Evolutionary conservation across 164 flowering plant species (phyloP).

Genomic region (Macadamia tetraphylla): DNA sequence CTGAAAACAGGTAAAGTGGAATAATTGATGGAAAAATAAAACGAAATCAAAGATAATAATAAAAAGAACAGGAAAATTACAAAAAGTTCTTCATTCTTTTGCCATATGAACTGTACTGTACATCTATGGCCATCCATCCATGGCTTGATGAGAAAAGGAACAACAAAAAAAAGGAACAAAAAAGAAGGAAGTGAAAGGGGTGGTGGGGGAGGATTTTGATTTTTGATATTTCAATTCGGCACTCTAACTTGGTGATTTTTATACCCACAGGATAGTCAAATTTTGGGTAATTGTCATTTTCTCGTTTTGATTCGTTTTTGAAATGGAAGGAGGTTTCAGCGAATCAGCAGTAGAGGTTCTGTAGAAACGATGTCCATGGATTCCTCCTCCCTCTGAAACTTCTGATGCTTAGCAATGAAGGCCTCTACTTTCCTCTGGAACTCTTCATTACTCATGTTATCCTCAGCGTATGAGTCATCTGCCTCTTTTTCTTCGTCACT

Average conservation of each 20-base stretch:
- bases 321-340: neutral
- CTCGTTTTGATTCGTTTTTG: neutral
- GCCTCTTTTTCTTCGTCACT: neutral
- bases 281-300: neutral
- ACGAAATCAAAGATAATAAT: too few relatives aligned
- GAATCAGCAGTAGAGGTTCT: constrained; percentile 5
- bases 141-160: too few relatives aligned
- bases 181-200: too few relatives aligned
- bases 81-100: too few relatives aligned
- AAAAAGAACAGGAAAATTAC: too few relatives aligned
- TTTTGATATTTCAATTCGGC: neutral
- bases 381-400: constrained; percentile 28
- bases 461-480: constrained; percentile 1
- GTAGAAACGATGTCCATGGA: constrained; percentile 25
- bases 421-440: constrained; percentile 31
- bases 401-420: constrained; percentile 31
- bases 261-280: neutral
- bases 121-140: too few relatives aligned
- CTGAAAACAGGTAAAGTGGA: too few relatives aligned
- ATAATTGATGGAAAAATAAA: too few relatives aligned
- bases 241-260: neutral
- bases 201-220: too few relatives aligned
- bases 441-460: constrained; percentile 34
- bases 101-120: too few relatives aligned
- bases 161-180: too few relatives aligned